A percentile compares a stretch with the other conserved stretches of the same genome.
These are phyloP conservation scores for Ceratocystis diversiconidia DNA, from an alignment of 2,329 filamentous ascomycete species.

Conservation along the genomic window DNA sequence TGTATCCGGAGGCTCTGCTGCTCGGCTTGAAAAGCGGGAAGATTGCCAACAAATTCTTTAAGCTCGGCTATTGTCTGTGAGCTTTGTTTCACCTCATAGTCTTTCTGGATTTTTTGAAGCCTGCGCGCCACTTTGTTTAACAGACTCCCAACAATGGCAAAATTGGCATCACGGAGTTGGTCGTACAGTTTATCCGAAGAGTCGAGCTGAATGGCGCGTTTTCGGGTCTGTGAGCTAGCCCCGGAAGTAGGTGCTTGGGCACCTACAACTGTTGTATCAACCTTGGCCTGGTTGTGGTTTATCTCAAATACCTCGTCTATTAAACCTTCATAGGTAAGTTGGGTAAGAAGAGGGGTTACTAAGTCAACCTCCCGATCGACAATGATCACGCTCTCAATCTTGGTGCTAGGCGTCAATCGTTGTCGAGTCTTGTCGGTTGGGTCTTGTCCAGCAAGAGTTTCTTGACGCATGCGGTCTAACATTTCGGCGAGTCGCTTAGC, in stretches of 20 bases:
- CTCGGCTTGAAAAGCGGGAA: conserved; percentile 85
- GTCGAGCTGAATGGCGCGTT: conserved; percentile 79
- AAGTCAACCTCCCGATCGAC: conserved; percentile 93
- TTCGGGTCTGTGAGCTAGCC: conserved; percentile 48
- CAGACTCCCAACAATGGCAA: conserved; percentile 78
- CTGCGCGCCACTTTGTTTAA: conserved; percentile 84
- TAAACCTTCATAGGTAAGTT: conserved; percentile 90
- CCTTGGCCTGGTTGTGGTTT: conserved; percentile 79
- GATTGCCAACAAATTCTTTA: conserved; percentile 84
- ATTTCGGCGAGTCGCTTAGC: conserved; percentile 79
- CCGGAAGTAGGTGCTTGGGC: conserved; percentile 46
- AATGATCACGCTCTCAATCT: conserved; percentile 80
- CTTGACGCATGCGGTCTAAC: conserved; percentile 79
- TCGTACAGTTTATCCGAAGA: conserved; percentile 79
- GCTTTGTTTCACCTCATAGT: conserved; percentile 81
- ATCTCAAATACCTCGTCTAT: conserved; percentile 91
- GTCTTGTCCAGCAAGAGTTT: conserved; percentile 68
- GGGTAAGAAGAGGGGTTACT: conserved; percentile 79
- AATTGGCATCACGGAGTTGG: conserved; percentile 81
- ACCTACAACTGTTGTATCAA: conserved; percentile 81
- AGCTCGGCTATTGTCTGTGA: conserved; percentile 83
- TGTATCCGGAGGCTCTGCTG: conserved; percentile 87
- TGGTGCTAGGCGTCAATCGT: conserved; percentile 70
- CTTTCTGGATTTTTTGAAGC: conserved; percentile 64
- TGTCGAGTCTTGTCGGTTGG: conserved; percentile 45